phyloP scores from a whole-genome alignment of 192 early-diverging fungal genomes.

The Backusella psychrophila region DNA sequence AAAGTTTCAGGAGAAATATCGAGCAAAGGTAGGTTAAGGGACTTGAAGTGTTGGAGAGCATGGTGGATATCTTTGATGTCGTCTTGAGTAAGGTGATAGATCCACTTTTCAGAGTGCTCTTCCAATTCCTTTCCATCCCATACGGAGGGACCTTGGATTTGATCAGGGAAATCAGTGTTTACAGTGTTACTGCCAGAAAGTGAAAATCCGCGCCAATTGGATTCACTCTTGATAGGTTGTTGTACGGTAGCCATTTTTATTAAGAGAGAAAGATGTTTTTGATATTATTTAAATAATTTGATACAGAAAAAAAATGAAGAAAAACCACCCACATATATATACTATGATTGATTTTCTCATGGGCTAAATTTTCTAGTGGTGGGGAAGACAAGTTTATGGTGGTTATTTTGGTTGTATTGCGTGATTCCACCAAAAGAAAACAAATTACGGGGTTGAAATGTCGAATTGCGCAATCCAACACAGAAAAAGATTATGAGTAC shows the following conservation, averaged over 20 bases:
- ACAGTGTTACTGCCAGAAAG: background rate
- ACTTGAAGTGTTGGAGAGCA: constrained; percentile 29
- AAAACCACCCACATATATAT: background rate
- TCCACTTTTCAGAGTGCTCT: constrained; percentile 29
- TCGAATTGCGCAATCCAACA: background rate
- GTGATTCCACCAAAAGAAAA: background rate
- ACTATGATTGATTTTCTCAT: background rate
- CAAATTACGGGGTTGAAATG: background rate
- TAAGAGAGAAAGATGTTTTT: background rate
- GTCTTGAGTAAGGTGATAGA: constrained; percentile 22
- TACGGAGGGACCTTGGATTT: constrained; percentile 24
- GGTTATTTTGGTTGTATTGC: background rate
- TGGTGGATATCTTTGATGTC: constrained; percentile 33
- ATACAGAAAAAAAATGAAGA: background rate
- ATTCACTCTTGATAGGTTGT: background rate
- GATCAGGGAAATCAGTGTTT: constrained; percentile 12
- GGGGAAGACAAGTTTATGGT: background rate
- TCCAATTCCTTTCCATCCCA: constrained; percentile 35
- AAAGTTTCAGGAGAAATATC: constrained; percentile 15
- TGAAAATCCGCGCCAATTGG: constrained; percentile 8
- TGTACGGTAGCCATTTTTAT: background rate
- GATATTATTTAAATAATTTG: background rate
- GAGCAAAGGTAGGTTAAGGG: constrained; percentile 20
- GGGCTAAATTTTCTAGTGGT: background rate
- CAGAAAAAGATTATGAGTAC: background rate